Conservation (phyloP, 345 rosid species). For the Bruguiera sexangula region DNA sequence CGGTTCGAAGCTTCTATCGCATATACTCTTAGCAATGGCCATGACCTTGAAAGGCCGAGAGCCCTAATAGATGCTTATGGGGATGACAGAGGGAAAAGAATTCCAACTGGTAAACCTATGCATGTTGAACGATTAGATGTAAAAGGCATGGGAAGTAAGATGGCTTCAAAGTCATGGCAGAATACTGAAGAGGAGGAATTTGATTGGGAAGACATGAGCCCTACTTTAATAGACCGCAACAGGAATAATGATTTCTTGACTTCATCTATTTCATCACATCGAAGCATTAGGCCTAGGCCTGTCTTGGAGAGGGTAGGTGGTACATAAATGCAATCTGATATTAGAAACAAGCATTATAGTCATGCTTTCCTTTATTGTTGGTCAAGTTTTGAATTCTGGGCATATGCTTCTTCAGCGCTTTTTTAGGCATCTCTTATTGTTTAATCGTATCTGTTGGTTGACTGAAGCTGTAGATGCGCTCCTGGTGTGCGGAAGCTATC, state of each 20-base stretch:
- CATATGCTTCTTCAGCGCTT: slow-evolving; percentile 36
- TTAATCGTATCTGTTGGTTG: not conserved
- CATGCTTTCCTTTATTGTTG: slow-evolving; percentile 32
- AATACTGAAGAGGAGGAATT: slow-evolving; percentile 98
- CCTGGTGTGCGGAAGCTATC: not conserved
- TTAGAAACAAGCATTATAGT: slow-evolving; percentile 34
- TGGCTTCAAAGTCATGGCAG: slow-evolving; percentile 75
- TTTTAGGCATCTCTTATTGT: slow-evolving; percentile 2
- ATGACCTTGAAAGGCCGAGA: slow-evolving; percentile 65
- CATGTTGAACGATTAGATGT: slow-evolving; percentile 42
- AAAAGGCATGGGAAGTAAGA: slow-evolving; percentile 54
- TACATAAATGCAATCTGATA: slow-evolving; percentile 41
- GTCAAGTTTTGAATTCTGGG: slow-evolving; percentile 37
- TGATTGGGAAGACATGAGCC: slow-evolving; percentile 99
- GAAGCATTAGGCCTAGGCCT: slow-evolving; percentile 43
- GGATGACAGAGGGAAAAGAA: slow-evolving; percentile 60
- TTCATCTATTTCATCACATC: slow-evolving; percentile 46
- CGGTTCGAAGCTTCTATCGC: slow-evolving; percentile 39
- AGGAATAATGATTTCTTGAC: slow-evolving; percentile 47
- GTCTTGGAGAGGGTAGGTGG: slow-evolving; percentile 40
- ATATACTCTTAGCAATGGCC: slow-evolving; percentile 44
- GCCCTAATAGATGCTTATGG: slow-evolving; percentile 98
- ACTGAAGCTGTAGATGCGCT: not conserved
- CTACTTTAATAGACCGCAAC: slow-evolving; percentile 59
- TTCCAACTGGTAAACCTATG: slow-evolving; percentile 40